Percentiles rank a stretch among this genome's conserved stretches.
Conservation (phyloP, 805 yeast species). For the Candida parachauliodes region DNA sequence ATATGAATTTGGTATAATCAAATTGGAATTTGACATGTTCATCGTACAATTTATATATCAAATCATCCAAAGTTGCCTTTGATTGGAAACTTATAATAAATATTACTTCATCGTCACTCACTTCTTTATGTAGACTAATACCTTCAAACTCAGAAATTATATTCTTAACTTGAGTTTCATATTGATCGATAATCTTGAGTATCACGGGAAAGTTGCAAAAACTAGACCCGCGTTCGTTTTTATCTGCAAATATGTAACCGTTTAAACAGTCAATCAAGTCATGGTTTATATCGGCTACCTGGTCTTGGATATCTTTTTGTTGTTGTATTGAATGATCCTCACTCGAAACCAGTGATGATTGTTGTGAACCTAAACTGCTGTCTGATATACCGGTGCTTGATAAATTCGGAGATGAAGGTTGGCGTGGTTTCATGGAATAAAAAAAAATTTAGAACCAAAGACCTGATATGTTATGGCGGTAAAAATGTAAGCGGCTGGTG, state of each 20-base stretch:
- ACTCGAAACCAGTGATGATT: slow-evolving; percentile 8
- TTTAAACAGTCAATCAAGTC: slow-evolving; percentile 9
- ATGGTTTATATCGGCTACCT: neutral
- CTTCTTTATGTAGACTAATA: neutral
- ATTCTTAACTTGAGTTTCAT: neutral
- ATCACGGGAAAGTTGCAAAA: slow-evolving; percentile 10
- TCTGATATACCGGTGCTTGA: slow-evolving; percentile 7
- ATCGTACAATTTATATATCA: slow-evolving; percentile 8
- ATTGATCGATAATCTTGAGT: slow-evolving; percentile 4
- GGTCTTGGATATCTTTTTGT: neutral
- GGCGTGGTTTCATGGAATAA: neutral
- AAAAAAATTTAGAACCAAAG: too few species aligned
- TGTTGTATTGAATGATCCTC: neutral
- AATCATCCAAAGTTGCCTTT: slow-evolving; percentile 8
- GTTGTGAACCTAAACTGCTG: slow-evolving; percentile 5
- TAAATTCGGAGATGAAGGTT: slow-evolving; percentile 7
- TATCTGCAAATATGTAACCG: slow-evolving; percentile 6
- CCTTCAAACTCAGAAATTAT: neutral
- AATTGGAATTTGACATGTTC: slow-evolving; percentile 11
- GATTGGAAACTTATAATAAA: slow-evolving; percentile 4
- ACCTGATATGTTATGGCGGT: neutral
- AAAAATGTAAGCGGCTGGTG: too few species aligned
- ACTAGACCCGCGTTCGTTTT: slow-evolving; percentile 1
- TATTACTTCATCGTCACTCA: neutral
- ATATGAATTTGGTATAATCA: slow-evolving; percentile 29